Conservation (phyloP, 768 basidiomycete species). For the Neoboletus magnificus region DNA sequence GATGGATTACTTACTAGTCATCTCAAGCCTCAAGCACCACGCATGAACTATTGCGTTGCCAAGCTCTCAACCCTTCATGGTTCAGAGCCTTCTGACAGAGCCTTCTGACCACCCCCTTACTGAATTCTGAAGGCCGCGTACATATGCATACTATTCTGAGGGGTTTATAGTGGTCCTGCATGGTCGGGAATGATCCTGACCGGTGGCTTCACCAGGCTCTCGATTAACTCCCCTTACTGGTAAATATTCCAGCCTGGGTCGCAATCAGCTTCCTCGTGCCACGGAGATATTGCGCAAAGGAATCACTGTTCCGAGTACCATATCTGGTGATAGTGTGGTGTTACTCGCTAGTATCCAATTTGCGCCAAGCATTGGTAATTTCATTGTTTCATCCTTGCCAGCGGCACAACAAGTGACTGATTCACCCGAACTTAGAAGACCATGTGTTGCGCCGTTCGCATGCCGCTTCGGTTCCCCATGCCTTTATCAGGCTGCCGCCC, state of each 20-base stretch:
- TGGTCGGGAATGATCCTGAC: no score
- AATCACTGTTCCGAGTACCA: not conserved
- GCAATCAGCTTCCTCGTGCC: not conserved
- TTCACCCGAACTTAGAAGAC: not conserved
- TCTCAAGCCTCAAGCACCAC: no score
- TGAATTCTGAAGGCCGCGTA: not conserved
- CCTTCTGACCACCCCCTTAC: no score
- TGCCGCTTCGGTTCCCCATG: not conserved
- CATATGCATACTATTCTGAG: not conserved
- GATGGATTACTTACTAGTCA: not conserved
- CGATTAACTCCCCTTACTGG: no score
- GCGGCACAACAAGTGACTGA: not conserved
- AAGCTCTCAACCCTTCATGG: not conserved
- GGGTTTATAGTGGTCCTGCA: no score
- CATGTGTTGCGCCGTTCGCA: not conserved
- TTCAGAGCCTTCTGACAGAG: not conserved
- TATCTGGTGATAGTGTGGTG: not conserved
- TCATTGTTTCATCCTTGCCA: not conserved
- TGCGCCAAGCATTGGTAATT: not conserved
- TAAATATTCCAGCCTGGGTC: no score
- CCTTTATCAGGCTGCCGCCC: constrained; percentile 4
- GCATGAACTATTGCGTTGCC: no score
- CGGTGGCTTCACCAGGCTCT: no score
- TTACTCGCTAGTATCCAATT: not conserved
- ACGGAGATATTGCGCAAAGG: not conserved